Percentiles rank a stretch among this genome's conserved stretches.
Conservation (phyloP, 2,329 filamentous ascomycete species). For the Stachybotrys chartarum region DNA sequence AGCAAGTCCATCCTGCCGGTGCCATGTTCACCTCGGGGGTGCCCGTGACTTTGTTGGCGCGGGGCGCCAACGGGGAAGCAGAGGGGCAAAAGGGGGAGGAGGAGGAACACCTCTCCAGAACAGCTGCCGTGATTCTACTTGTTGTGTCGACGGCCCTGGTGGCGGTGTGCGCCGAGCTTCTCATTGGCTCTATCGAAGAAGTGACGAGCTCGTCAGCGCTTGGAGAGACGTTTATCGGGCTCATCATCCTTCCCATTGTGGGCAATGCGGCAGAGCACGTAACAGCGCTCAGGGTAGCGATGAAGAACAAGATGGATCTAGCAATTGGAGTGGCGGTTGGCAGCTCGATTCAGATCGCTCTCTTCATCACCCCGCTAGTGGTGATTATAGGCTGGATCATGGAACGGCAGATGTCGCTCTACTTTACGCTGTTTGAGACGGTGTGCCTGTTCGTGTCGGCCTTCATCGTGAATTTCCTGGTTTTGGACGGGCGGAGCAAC, state of each 20-base stretch:
- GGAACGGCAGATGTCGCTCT: slow-evolving; percentile 64
- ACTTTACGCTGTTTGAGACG: slow-evolving; percentile 86
- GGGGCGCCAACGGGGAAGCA: slow-evolving; percentile 12
- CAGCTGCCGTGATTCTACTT: slow-evolving; percentile 52
- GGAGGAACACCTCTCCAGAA: slow-evolving; percentile 44
- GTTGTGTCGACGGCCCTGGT: slow-evolving; percentile 59
- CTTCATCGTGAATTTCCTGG: slow-evolving; percentile 82
- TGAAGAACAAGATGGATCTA: slow-evolving; percentile 71
- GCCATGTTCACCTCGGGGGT: slow-evolving; percentile 41
- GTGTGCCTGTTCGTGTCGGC: slow-evolving; percentile 78
- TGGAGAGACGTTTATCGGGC: slow-evolving; percentile 61
- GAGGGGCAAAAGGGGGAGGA: slow-evolving; percentile 23
- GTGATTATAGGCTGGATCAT: slow-evolving; percentile 68
- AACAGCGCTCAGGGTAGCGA: slow-evolving; percentile 62
- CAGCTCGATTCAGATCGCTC: slow-evolving; percentile 64
- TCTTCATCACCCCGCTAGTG: slow-evolving; percentile 63
- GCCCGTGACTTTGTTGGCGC: slow-evolving; percentile 28
- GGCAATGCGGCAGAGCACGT: slow-evolving; percentile 70
- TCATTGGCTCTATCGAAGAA: slow-evolving; percentile 60
- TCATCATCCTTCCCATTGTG: slow-evolving; percentile 66
- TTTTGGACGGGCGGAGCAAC: slow-evolving; percentile 78
- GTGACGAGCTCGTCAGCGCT: slow-evolving; percentile 50
- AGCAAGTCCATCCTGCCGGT: slow-evolving; percentile 38
- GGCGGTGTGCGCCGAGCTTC: slow-evolving; percentile 62
- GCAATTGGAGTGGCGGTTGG: slow-evolving; percentile 67